phyloP scores from a whole-genome alignment of 192 early-diverging fungal species.

The Rhizophagus clarus region DNA sequence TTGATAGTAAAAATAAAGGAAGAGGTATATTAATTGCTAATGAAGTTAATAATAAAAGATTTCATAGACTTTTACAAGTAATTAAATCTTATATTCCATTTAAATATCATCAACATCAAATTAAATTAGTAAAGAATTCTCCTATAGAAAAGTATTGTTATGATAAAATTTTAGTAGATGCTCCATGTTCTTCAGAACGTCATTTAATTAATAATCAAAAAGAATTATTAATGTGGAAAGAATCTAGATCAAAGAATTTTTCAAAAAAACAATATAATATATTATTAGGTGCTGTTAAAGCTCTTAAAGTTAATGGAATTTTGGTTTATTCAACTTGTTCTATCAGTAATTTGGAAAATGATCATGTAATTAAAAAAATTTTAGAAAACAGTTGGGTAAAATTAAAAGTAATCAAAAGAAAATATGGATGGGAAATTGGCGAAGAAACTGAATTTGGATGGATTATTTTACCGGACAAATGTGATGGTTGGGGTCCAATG shows the following conservation, averaged over 20 bases:
- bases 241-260: conserved; percentile 39
- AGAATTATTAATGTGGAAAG: conserved; percentile 51
- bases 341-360: conserved; percentile 51
- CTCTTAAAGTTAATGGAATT: conserved; percentile 40
- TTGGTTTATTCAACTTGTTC: conserved; percentile 60
- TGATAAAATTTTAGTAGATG: conserved; percentile 55
- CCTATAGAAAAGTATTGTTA: conserved; percentile 21
- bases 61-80: conserved; percentile 46
- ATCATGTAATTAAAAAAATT: conserved; percentile 48
- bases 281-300: conserved; percentile 41
- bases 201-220: conserved; percentile 49
- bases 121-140: conserved; percentile 27
- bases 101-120: neutral
- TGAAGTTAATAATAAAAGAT: conserved; percentile 44
- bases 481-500: conserved; percentile 57
- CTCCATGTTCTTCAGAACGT: conserved; percentile 57
- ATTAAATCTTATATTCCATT: conserved; percentile 47
- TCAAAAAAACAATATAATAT: conserved; percentile 46
- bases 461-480: conserved; percentile 55
- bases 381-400: conserved; percentile 41
- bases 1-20: neutral
- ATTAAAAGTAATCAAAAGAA: conserved; percentile 32
- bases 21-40: conserved; percentile 44
- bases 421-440: conserved; percentile 45
- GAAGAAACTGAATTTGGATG: conserved; percentile 54